These are phyloP conservation scores for Termitomyces sp. DNA, from an alignment of 768 basidiomycete genomes.

Conservation along the genomic window DNA sequence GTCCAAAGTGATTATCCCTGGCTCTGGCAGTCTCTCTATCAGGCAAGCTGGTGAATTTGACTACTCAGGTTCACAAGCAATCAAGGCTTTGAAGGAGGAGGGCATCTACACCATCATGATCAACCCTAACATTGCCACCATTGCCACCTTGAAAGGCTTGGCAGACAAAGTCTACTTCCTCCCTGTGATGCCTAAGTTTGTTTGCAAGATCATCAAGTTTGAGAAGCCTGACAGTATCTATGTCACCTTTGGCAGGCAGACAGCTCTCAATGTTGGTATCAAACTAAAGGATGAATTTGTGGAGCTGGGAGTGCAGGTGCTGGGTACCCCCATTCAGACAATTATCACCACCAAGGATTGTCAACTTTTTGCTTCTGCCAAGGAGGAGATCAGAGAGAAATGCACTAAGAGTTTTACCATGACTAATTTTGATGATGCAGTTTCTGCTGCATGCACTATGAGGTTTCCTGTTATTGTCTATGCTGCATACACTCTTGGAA, in stretches of 20 bases:
- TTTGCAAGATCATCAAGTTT: slow-evolving; percentile 98
- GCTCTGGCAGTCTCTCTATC: slow-evolving; percentile 91
- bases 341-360: slow-evolving; percentile 97
- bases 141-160: too few relatives aligned
- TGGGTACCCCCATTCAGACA: slow-evolving; percentile 95
- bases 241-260: slow-evolving; percentile 97
- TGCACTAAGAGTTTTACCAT: slow-evolving; percentile 89
- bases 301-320: too few relatives aligned
- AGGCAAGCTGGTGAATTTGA: slow-evolving; percentile 99
- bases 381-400: slow-evolving; percentile 93
- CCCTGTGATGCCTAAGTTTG: slow-evolving; percentile 96
- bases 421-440: slow-evolving; percentile 77
- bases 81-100: too few relatives aligned
- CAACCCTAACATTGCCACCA: too few relatives aligned
- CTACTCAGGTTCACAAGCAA: slow-evolving; percentile 98
- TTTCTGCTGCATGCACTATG: slow-evolving; percentile 75
- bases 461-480: slow-evolving; percentile 96
- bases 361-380: slow-evolving; percentile 88
- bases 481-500: slow-evolving; percentile 94
- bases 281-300: too few relatives aligned
- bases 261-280: too few relatives aligned
- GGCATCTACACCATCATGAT: too few relatives aligned
- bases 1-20: too few relatives aligned
- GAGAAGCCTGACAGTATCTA: too few relatives aligned
- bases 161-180: too few relatives aligned